Evolutionary conservation across 2,329 filamentous ascomycete genomes (phyloP), one percentile per base, ranked within the genome.

Genomic region (Aspergillus sergii): DNA sequence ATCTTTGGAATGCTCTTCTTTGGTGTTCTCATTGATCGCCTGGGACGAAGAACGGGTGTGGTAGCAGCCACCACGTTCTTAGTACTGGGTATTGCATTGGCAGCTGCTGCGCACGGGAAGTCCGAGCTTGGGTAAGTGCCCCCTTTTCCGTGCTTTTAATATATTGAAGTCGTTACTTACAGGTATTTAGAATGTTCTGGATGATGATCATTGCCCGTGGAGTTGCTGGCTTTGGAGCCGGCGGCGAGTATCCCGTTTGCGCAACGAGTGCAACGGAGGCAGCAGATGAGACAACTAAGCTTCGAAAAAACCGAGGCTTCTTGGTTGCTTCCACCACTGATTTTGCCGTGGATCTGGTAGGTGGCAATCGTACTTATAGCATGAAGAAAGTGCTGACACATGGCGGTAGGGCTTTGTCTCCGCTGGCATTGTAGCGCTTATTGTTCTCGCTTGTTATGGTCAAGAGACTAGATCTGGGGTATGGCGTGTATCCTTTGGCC

Each of bases 1-100:
- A 85, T 86, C 60, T 73, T 86, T 57, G 85, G 85, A 57, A 87
- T 86, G 80, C 72, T 87, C 9, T 75, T 81, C 66, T 86, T 87
- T 62, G 84, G 84, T 8, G 73, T 81, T 11, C 69, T 83, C 8
- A 82, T 83, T 64, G 84, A 85, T 66, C 79, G 80, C 21, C 68
- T 85, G 5, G 84, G 84, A n/a, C 78, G 84, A 45, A 78, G 80
- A 48, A 83, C 79, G 0, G 83, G 83, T 14, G 79, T 81, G 45
- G 72, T 85, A 4, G 75, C 78, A 5, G 81, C 84, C 0, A 85
- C 83, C 0, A 57, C 78, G 6, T 75, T 85, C 48, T 72, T 86
- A 9, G 77, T 83, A 2, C 63, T 84, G 2, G 83, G 83, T 28
- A 78, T 84, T 45, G 72, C 81, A 0, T 67, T 85, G 23, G 80